These are phyloP conservation scores for Colletotrichum karsti DNA, from an alignment of 2,329 filamentous ascomycete species.

Conservation along the genomic window DNA sequence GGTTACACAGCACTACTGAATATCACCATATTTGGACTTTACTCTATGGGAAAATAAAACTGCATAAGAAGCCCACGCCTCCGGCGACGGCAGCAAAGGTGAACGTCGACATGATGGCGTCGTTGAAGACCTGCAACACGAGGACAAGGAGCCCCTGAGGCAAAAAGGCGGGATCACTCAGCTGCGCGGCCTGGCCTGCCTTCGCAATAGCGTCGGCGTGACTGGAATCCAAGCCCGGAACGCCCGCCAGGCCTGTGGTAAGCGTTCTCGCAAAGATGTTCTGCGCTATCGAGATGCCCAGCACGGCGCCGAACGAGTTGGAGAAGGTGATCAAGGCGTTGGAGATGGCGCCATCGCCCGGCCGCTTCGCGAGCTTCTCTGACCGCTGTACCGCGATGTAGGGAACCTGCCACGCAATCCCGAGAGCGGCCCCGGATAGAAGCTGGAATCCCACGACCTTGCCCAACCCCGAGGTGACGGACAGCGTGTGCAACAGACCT, in stretches of 20 bases:
- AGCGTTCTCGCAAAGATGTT: constrained; percentile 1
- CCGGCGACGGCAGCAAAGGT: background rate
- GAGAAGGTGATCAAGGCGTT: background rate
- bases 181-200: background rate
- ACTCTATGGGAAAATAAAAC: no score
- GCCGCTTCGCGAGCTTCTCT: background rate
- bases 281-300: no score
- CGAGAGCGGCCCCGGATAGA: background rate
- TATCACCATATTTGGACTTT: no score
- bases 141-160: background rate
- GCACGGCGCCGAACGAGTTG: background rate
- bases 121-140: background rate
- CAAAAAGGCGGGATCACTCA: background rate
- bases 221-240: background rate
- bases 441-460: constrained; percentile 57
- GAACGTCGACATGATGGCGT: background rate
- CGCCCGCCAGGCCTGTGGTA: background rate
- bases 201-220: background rate
- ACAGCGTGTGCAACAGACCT: constrained; percentile 64
- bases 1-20: no score
- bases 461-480: constrained; percentile 61
- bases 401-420: background rate
- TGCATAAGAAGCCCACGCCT: constrained; percentile 25
- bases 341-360: background rate
- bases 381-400: background rate